Conservation (phyloP, 1,139 yeast genomes). For the Ogataea hybrid region DNA sequence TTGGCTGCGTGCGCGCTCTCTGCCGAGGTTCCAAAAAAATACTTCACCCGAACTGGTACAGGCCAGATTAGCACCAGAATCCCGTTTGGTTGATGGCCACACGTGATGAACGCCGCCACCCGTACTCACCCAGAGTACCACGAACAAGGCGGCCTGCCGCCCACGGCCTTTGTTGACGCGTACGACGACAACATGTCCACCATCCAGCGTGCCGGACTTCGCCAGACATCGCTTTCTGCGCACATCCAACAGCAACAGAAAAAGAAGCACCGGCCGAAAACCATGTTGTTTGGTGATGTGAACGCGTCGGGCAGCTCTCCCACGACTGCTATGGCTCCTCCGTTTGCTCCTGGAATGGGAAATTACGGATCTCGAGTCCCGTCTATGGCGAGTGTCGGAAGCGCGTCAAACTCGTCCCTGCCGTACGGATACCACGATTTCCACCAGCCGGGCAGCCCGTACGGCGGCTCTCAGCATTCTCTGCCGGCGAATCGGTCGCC, state of each 20-base stretch:
- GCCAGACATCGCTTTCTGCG: constrained; percentile 19
- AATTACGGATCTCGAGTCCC: constrained; percentile 2
- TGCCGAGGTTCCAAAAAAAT: too few relatives aligned
- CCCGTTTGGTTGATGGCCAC: constrained; percentile 1
- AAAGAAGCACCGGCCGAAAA: constrained; percentile 20
- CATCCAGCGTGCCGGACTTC: constrained; percentile 20
- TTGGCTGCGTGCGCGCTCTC: too few relatives aligned
- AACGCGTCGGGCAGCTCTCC: neutral
- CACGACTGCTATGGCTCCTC: neutral
- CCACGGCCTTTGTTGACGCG: constrained; percentile 12
- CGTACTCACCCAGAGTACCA: constrained; percentile 9
- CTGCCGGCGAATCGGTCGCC: neutral
- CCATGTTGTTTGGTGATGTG: constrained; percentile 9
- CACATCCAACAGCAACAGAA: constrained; percentile 22
- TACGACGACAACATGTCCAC: constrained; percentile 22
- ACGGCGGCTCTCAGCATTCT: constrained; percentile 2
- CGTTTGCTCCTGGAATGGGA: constrained; percentile 2
- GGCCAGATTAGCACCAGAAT: neutral
- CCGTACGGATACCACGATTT: constrained; percentile 2
- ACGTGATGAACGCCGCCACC: constrained; percentile 13
- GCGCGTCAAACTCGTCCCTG: constrained; percentile 6
- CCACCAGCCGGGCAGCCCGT: constrained; percentile 2
- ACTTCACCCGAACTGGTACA: too few relatives aligned
- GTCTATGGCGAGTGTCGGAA: constrained; percentile 5
- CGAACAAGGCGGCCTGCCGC: constrained; percentile 1